These are phyloP conservation scores for Perkinsela sp. DNA, from an alignment of 208 protist species.

Conservation along the genomic window DNA sequence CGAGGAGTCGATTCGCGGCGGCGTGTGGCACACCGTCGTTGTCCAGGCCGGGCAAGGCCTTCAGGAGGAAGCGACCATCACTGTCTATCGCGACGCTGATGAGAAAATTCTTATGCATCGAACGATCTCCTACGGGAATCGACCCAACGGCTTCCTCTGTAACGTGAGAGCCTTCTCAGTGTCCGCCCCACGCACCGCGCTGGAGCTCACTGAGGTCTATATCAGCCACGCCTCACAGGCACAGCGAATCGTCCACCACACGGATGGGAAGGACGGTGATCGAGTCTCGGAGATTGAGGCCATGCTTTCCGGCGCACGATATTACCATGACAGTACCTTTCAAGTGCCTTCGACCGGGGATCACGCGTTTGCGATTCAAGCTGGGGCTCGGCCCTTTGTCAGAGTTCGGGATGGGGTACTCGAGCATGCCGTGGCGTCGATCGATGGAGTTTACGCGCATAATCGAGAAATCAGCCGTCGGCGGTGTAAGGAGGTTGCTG, in stretches of 20 bases:
- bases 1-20: background rate
- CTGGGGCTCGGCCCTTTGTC: background rate
- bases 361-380: background rate
- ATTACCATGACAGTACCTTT: background rate
- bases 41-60: background rate
- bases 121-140: background rate
- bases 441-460: background rate
- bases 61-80: background rate
- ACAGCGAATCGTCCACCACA: background rate
- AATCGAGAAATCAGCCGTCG: background rate
- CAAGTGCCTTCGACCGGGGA: background rate
- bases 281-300: background rate
- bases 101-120: background rate
- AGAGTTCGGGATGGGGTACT: background rate
- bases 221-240: background rate
- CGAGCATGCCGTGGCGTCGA: background rate
- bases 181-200: background rate
- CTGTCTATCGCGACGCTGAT: background rate
- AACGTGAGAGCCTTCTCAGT: background rate
- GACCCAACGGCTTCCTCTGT: background rate
- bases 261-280: background rate
- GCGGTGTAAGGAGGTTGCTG: background rate
- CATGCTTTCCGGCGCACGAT: background rate
- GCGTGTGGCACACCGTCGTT: background rate
- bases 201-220: background rate